Percentiles rank a stretch among this genome's conserved stretches.
Conservation (phyloP, 768 basidiomycete genomes). For the Russula compacta region DNA sequence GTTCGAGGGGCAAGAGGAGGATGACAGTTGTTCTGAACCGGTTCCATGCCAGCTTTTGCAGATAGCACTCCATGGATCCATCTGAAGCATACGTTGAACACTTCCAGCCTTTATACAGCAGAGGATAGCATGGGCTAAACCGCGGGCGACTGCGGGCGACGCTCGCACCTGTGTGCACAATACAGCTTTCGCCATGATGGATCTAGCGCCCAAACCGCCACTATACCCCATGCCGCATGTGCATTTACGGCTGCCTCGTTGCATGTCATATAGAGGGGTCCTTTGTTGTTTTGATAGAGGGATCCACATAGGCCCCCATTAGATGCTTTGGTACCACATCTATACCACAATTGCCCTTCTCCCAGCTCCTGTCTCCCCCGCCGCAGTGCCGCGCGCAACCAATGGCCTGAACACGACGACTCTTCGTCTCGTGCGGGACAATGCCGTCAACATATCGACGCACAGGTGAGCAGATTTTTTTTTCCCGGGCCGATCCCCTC, state of each 20-base stretch:
- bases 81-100: no score
- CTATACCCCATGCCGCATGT: neutral
- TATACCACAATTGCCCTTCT: neutral
- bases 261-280: neutral
- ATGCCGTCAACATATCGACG: constrained; percentile 23
- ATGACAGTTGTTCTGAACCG: neutral
- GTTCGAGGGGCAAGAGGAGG: neutral
- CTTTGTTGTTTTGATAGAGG: no score
- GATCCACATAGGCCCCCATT: neutral
- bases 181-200: no score
- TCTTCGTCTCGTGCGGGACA: constrained; percentile 20
- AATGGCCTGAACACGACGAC: neutral
- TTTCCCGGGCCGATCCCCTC: neutral
- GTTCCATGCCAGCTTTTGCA: no score
- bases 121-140: no score
- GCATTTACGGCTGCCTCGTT: neutral
- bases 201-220: neutral
- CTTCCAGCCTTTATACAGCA: no score
- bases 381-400: neutral
- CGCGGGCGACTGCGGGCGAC: neutral
- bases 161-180: neutral
- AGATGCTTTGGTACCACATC: neutral
- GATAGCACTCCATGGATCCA: no score
- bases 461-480: constrained; percentile 1
- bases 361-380: neutral